Evolutionary conservation across 2,329 filamentous ascomycete genomes (phyloP).

Genomic region (Xylaria multiplex): DNA sequence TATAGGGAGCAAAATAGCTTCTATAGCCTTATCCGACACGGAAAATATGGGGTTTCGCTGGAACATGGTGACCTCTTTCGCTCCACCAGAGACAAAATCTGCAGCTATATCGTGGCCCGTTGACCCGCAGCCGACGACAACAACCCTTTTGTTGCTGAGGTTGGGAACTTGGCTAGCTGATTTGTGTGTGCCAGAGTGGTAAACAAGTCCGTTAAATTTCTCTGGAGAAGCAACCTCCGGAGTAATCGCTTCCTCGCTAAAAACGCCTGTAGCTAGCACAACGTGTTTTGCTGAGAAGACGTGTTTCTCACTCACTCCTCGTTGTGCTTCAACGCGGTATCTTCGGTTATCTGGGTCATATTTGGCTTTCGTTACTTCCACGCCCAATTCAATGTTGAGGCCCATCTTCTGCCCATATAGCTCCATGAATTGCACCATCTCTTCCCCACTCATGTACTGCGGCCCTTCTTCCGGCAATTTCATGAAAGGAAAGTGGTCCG

Average conservation of each 20-base stretch:
- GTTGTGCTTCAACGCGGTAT: neutral
- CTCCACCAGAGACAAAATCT: neutral
- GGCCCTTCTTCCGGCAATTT: neutral
- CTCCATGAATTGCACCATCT: neutral
- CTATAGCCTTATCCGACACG: neutral
- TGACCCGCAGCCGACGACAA: slow-evolving; percentile 2
- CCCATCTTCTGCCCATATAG: slow-evolving; percentile 1
- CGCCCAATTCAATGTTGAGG: neutral
- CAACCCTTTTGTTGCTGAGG: neutral
- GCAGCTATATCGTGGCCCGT: neutral
- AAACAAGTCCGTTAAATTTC: neutral
- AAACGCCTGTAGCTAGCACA: neutral
- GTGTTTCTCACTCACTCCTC: neutral
- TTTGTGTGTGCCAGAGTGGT: neutral
- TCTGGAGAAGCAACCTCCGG: neutral
- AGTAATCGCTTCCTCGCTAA: neutral
- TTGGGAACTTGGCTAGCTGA: neutral
- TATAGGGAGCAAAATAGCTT: neutral
- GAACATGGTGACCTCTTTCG: neutral
- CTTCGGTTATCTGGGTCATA: neutral
- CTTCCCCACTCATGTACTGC: neutral
- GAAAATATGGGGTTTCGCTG: neutral
- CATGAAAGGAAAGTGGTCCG: slow-evolving; percentile 2
- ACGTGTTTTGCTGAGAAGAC: neutral
- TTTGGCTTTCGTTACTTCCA: neutral